These are phyloP conservation scores for Flaveria ramosissima DNA, from an alignment of 129 eudicot species.

Conservation along the genomic window DNA sequence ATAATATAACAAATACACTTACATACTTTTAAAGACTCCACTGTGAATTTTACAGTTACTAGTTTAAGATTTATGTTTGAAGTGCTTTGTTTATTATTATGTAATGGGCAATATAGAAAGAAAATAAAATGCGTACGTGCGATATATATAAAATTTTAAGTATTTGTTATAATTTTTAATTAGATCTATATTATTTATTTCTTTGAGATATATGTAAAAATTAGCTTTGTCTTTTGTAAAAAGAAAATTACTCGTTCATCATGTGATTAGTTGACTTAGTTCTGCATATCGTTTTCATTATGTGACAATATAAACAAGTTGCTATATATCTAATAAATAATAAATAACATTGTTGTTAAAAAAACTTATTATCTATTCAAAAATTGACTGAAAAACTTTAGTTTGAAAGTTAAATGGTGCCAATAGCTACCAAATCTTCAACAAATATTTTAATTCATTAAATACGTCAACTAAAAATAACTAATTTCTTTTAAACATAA, in stretches of 20 bases:
- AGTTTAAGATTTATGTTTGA: too few relatives aligned
- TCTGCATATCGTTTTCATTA: neutral
- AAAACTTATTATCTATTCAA: neutral
- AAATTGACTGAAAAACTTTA: neutral
- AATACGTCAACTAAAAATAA: neutral
- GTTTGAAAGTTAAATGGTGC: neutral
- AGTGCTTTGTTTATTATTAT: too few relatives aligned
- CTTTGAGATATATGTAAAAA: too few relatives aligned
- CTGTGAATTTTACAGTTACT: too few relatives aligned
- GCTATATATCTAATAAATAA: neutral
- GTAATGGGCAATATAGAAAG: too few relatives aligned
- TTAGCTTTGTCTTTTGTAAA: neutral
- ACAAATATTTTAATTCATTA: neutral
- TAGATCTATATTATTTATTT: too few relatives aligned
- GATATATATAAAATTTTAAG: too few relatives aligned
- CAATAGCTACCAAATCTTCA: slow-evolving; percentile 1
- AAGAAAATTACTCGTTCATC: neutral
- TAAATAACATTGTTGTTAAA: neutral
- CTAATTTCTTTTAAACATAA: neutral
- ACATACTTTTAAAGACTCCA: too few relatives aligned
- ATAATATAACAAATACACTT: too few relatives aligned
- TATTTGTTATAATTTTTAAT: too few relatives aligned
- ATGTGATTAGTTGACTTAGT: neutral
- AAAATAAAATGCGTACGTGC: too few relatives aligned
- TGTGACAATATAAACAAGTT: neutral